These are phyloP conservation scores for Citrus sp. DNA, from an alignment of 345 rosid genomes.

Conservation along the genomic window DNA sequence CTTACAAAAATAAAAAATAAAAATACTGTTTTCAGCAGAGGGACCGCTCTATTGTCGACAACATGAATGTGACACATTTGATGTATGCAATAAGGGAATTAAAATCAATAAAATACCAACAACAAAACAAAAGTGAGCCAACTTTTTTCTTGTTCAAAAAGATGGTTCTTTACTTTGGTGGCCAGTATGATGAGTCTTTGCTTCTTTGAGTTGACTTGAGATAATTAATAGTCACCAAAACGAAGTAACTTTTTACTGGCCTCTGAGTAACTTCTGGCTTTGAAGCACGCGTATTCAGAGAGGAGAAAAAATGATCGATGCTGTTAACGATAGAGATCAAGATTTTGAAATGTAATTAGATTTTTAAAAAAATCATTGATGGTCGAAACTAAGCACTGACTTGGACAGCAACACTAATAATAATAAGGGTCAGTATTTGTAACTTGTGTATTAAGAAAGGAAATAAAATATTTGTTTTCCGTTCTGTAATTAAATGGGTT, in stretches of 20 bases:
- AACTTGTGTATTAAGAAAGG: neutral
- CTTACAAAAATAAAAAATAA: too few relatives aligned
- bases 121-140: slow-evolving; percentile 13
- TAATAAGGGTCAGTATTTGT: neutral
- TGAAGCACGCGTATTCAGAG: slow-evolving; percentile 39
- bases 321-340: slow-evolving; percentile 20
- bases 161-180: neutral
- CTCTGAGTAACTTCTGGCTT: neutral
- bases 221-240: neutral
- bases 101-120: slow-evolving; percentile 6
- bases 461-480: neutral
- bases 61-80: neutral
- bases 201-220: slow-evolving; percentile 19
- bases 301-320: neutral
- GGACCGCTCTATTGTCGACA: too few relatives aligned
- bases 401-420: too few relatives aligned
- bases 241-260: neutral
- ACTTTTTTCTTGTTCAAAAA: slow-evolving; percentile 8
- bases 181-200: neutral
- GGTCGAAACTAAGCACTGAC: neutral
- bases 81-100: neutral
- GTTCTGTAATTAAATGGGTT: neutral
- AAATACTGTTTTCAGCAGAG: too few relatives aligned
- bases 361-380: neutral
- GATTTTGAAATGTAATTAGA: neutral